Evolutionary conservation across 768 basidiomycete species (phyloP).

Genomic region (Rhodotorula graminis): DNA sequence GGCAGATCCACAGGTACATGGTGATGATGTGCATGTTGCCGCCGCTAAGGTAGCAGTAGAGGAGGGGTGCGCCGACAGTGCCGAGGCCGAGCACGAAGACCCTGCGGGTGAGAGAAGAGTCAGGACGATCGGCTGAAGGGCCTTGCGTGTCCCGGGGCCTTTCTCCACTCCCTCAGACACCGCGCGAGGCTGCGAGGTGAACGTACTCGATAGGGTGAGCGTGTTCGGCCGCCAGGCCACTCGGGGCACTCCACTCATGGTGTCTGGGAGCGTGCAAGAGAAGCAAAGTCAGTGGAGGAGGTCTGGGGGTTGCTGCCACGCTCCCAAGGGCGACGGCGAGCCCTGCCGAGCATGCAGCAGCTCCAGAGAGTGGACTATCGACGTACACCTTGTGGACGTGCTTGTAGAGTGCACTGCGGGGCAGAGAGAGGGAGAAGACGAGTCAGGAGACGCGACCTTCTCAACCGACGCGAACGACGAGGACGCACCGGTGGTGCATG

Average conservation of each 20-base stretch:
- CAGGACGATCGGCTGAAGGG: background rate
- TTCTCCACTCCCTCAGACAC: too few relatives aligned
- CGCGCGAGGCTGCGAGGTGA: too few relatives aligned
- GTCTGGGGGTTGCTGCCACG: too few relatives aligned
- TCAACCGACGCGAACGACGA: constrained; percentile 22
- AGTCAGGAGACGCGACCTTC: background rate
- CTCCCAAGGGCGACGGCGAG: too few relatives aligned
- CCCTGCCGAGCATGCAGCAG: too few relatives aligned
- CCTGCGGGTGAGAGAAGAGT: background rate
- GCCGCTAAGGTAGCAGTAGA: constrained; percentile 55
- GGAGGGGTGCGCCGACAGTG: constrained; percentile 78
- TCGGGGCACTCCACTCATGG: constrained; percentile 94
- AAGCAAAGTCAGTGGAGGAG: background rate
- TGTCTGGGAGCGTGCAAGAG: constrained; percentile 49
- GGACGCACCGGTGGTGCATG: constrained; percentile 42
- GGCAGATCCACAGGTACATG: constrained; percentile 87
- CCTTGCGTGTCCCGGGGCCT: background rate
- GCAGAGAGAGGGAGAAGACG: constrained; percentile 28
- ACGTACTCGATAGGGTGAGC: constrained; percentile 80
- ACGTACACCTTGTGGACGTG: constrained; percentile 40
- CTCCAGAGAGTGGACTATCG: background rate
- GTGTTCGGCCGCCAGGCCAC: constrained; percentile 95
- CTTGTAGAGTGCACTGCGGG: constrained; percentile 40
- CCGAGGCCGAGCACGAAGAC: constrained; percentile 87
- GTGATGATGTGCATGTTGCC: constrained; percentile 75